Conservation (phyloP, 345 rosid genomes). For the Barbarea vulgaris region DNA sequence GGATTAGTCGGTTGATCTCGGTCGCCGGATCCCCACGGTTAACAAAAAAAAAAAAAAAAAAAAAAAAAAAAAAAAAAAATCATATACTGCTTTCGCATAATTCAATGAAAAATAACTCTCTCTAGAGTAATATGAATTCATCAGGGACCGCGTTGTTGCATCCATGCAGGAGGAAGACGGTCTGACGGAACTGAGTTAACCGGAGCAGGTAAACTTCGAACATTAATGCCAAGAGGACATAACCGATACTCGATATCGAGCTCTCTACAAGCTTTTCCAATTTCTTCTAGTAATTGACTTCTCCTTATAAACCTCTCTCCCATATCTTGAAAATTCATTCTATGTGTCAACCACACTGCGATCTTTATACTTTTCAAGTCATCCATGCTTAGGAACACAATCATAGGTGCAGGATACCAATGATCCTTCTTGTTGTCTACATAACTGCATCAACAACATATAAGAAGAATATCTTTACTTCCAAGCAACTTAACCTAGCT, state of each 20-base stretch:
- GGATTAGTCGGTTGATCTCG: no score
- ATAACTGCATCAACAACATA: constrained; percentile 42
- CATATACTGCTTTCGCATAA: background rate
- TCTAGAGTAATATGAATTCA: background rate
- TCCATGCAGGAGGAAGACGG: constrained; percentile 52
- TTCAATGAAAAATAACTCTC: background rate
- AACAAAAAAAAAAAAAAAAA: no score
- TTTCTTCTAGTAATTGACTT: constrained; percentile 63
- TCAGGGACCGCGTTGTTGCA: constrained; percentile 29
- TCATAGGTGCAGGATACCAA: constrained; percentile 69
- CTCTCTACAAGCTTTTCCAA: constrained; percentile 67
- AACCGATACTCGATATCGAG: constrained; percentile 82
- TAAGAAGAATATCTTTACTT: constrained; percentile 3
- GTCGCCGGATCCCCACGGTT: no score
- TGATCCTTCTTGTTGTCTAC: constrained; percentile 75
- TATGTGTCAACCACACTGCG: constrained; percentile 72
- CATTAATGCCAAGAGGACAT: constrained; percentile 60
- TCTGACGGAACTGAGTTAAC: constrained; percentile 34
- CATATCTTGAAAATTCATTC: constrained; percentile 82
- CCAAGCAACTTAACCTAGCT: constrained; percentile 13
- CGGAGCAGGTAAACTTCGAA: constrained; percentile 54
- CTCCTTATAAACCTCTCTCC: constrained; percentile 70
- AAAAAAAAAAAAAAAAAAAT: no score
- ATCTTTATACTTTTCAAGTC: constrained; percentile 58
- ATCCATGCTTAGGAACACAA: constrained; percentile 60